phyloP scores from a whole-genome alignment of 2,329 filamentous ascomycete species.

The Epichloe amarillans region DNA sequence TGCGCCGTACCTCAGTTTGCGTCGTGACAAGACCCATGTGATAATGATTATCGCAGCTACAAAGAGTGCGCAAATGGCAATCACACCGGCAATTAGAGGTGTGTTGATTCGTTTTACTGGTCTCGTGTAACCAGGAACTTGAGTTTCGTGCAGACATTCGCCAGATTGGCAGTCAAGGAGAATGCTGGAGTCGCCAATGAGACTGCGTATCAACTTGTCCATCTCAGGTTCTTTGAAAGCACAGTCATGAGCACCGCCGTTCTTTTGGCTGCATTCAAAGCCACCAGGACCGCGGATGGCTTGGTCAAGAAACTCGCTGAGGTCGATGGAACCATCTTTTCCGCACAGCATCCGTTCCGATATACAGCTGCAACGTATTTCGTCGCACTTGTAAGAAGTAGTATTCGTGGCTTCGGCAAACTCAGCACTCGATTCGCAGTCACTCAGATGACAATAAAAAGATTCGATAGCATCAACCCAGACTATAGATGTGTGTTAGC shows the following conservation, averaged over 20 bases:
- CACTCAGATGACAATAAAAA: conserved; percentile 85
- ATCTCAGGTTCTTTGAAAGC: conserved; percentile 84
- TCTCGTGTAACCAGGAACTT: conserved; percentile 79
- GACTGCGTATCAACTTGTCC: conserved; percentile 73
- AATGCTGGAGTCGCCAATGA: conserved; percentile 90
- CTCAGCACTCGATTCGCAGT: conserved; percentile 61
- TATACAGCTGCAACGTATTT: conserved; percentile 78
- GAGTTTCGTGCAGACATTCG: conserved; percentile 85
- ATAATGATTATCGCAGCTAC: conserved; percentile 73
- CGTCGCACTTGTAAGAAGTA: conserved; percentile 73
- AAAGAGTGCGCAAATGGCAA: conserved; percentile 74
- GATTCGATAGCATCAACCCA: conserved; percentile 93
- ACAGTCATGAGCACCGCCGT: conserved; percentile 53
- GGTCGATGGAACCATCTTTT: conserved; percentile 79
- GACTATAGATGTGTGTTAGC: conserved; percentile 35
- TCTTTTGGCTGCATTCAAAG: conserved; percentile 59
- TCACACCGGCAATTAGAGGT: conserved; percentile 85
- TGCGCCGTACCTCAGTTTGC: conserved; percentile 54
- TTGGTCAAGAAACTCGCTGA: conserved; percentile 74
- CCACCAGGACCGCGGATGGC: conserved; percentile 76
- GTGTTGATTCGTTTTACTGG: conserved; percentile 95
- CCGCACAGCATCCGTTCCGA: conserved; percentile 89
- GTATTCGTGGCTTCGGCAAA: conserved; percentile 60
- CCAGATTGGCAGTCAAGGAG: conserved; percentile 69
- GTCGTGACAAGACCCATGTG: conserved; percentile 78